Evolutionary conservation across 2,329 filamentous ascomycete genomes (phyloP).

Genomic region (Diaporthe sp.): DNA sequence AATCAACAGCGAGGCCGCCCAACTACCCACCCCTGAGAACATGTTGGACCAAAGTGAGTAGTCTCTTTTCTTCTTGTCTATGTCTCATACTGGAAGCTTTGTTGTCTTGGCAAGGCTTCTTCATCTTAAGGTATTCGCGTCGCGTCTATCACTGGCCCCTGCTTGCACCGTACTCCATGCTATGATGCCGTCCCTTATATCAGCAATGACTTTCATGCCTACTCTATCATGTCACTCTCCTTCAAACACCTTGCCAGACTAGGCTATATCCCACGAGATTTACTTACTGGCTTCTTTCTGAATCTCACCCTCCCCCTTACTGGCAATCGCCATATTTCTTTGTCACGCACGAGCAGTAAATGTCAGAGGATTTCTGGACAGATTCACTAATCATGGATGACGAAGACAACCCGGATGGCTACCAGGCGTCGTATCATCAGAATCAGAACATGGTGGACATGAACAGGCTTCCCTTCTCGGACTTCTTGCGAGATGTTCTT

Average conservation of each 20-base stretch:
- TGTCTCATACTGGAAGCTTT: not conserved
- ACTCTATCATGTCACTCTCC: not conserved
- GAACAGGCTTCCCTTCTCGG: constrained; percentile 59
- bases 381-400: constrained; percentile 35
- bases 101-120: constrained; percentile 28
- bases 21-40: constrained; percentile 53
- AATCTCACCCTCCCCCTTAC: not conserved
- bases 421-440: constrained; percentile 40
- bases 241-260: not conserved
- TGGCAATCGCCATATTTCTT: not conserved
- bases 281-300: not conserved
- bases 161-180: not conserved
- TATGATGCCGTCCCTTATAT: constrained; percentile 12
- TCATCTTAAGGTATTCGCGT: constrained; percentile 13
- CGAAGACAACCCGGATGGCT: constrained; percentile 41
- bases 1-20: constrained; percentile 50
- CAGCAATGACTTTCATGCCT: not conserved
- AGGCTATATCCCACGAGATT: not conserved
- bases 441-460: constrained; percentile 47
- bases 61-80: not conserved
- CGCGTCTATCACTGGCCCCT: not conserved
- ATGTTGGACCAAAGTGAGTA: constrained; percentile 49
- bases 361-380: not conserved
- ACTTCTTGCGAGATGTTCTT: constrained; percentile 65
- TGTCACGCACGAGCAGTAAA: not conserved